Conservation (phyloP, 768 basidiomycete species). For the Suillus lakei region DNA sequence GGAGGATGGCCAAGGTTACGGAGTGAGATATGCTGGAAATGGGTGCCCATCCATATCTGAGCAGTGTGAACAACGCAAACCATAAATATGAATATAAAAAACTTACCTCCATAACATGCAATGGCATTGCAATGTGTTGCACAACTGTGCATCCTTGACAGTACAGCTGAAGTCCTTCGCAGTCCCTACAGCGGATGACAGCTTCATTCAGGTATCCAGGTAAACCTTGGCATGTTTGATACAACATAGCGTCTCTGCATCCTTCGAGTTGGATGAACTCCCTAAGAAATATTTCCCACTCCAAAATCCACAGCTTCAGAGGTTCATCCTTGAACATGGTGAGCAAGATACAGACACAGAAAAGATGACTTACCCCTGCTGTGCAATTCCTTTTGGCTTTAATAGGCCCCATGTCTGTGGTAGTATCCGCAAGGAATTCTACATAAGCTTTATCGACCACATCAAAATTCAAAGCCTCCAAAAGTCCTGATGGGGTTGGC, state of each 20-base stretch:
- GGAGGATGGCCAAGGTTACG: slow-evolving; percentile 20
- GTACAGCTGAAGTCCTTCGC: slow-evolving; percentile 13
- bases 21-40: slow-evolving; percentile 15
- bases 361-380: slow-evolving; percentile 2
- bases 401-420: not conserved
- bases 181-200: slow-evolving; percentile 10
- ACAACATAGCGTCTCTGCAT: not conserved
- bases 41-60: slow-evolving; percentile 17
- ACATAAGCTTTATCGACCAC: too few relatives aligned
- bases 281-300: not conserved
- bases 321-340: slow-evolving; percentile 7
- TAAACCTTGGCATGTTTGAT: not conserved
- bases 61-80: not conserved
- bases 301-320: slow-evolving; percentile 2
- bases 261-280: slow-evolving; percentile 6
- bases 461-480: too few relatives aligned
- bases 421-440: not conserved
- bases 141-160: slow-evolving; percentile 12
- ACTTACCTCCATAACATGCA: slow-evolving; percentile 21
- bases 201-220: not conserved
- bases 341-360: not conserved
- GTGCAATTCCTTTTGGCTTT: not conserved
- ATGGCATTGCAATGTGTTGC: slow-evolving; percentile 9
- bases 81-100: not conserved
- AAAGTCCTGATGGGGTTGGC: too few relatives aligned